Evolutionary conservation across 345 rosid species (phyloP).

Genomic region (Gossypium raimondii): DNA sequence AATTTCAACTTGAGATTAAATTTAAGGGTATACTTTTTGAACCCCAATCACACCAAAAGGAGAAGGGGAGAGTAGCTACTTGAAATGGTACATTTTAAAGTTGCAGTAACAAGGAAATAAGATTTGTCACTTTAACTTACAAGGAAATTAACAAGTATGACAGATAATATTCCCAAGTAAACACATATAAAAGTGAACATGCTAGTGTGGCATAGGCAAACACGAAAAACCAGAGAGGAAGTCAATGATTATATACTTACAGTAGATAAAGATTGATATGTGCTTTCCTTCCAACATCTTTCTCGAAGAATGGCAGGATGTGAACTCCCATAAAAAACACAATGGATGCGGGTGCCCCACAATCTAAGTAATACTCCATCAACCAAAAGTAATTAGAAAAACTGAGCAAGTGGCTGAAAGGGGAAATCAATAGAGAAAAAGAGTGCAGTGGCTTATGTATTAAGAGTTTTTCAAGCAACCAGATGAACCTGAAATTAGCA

Average conservation of each 20-base stretch:
- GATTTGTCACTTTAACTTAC: neutral
- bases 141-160: neutral
- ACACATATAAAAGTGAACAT: neutral
- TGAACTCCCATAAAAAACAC: conserved; percentile 42
- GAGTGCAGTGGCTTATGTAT: neutral
- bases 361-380: conserved; percentile 92
- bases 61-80: neutral
- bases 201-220: neutral
- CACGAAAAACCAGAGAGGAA: neutral
- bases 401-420: conserved; percentile 11
- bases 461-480: conserved; percentile 1
- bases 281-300: conserved; percentile 88
- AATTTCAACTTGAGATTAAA: neutral
- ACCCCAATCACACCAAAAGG: neutral
- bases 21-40: neutral
- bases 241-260: conserved; percentile 38
- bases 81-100: neutral
- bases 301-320: conserved; percentile 65
- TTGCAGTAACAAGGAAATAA: neutral
- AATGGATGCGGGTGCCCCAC: conserved; percentile 84
- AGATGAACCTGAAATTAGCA: neutral
- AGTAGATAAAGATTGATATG: conserved; percentile 60
- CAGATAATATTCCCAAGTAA: neutral
- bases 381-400: conserved; percentile 67
- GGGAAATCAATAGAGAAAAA: neutral